Evolutionary conservation across 108 stramenopile genomes (phyloP).

Genomic region (Fragilariopsis cylindrus): DNA sequence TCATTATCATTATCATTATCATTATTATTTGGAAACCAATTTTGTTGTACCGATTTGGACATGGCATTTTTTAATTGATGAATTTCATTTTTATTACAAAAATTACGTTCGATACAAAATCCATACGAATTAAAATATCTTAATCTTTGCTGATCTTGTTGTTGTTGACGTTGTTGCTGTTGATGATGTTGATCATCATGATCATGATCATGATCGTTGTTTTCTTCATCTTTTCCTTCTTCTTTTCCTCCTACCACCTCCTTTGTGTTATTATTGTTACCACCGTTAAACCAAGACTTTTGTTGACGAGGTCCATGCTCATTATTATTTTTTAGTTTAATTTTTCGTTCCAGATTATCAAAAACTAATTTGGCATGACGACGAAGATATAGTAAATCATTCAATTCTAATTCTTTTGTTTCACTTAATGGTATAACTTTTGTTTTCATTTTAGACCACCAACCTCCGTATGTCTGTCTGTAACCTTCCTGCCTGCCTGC

Average conservation of each 20-base stretch:
- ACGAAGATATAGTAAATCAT: not conserved
- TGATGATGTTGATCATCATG: too few species aligned
- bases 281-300: too few species aligned
- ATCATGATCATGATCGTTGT: too few species aligned
- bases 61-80: conserved; percentile 67
- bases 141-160: too few species aligned
- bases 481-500: too few species aligned
- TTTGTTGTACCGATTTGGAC: conserved; percentile 43
- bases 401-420: not conserved
- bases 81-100: conserved; percentile 39
- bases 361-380: not conserved
- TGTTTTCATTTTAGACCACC: not conserved
- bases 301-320: too few species aligned
- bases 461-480: too few species aligned
- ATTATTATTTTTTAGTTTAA: not conserved
- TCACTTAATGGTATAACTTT: not conserved
- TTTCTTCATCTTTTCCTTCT: too few species aligned
- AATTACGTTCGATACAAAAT: conserved; percentile 47
- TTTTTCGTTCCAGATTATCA: not conserved
- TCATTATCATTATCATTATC: not conserved
- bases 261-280: too few species aligned
- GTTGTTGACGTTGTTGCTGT: too few species aligned
- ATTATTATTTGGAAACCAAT: conserved; percentile 54
- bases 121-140: conserved; percentile 66
- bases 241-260: too few species aligned